Percentiles rank a stretch among this genome's conserved stretches.
phyloP scores from a whole-genome alignment of 2,329 filamentous ascomycete species.

The Colletotrichum truncatum region DNA sequence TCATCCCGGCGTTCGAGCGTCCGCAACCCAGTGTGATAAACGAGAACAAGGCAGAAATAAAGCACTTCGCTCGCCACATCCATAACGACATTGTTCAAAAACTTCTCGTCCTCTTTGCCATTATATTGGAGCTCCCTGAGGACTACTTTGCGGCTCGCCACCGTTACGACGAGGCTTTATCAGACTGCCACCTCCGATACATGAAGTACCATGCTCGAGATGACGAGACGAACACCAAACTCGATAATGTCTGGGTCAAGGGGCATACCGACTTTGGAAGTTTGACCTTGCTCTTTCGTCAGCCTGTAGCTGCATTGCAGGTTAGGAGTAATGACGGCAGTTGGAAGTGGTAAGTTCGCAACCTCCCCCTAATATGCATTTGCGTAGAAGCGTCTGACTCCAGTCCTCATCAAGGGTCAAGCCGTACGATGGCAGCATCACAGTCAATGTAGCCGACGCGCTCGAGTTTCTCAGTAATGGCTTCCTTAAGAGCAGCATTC shows the following conservation, averaged over 20 bases:
- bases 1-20: constrained; percentile 43
- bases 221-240: constrained; percentile 49
- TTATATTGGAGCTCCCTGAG: constrained; percentile 65
- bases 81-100: constrained; percentile 42
- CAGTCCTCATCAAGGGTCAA: constrained; percentile 42
- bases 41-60: constrained; percentile 41
- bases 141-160: constrained; percentile 64
- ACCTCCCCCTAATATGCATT: no score
- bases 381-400: no score
- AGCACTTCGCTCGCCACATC: constrained; percentile 46
- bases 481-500: constrained; percentile 54
- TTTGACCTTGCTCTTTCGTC: constrained; percentile 65
- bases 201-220: constrained; percentile 65
- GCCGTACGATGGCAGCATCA: constrained; percentile 58
- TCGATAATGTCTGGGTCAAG: constrained; percentile 46
- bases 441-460: constrained; percentile 60
- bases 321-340: constrained; percentile 51
- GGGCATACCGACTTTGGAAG: constrained; percentile 65
- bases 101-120: constrained; percentile 47
- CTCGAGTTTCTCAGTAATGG: constrained; percentile 57
- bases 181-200: constrained; percentile 66
- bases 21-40: constrained; percentile 44
- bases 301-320: constrained; percentile 65
- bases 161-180: constrained; percentile 58
- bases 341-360: constrained; percentile 52